Base-by-base conservation (phyloP, 2,329 filamentous ascomycete species). In the Pyrenochaeta sp. region DNA sequence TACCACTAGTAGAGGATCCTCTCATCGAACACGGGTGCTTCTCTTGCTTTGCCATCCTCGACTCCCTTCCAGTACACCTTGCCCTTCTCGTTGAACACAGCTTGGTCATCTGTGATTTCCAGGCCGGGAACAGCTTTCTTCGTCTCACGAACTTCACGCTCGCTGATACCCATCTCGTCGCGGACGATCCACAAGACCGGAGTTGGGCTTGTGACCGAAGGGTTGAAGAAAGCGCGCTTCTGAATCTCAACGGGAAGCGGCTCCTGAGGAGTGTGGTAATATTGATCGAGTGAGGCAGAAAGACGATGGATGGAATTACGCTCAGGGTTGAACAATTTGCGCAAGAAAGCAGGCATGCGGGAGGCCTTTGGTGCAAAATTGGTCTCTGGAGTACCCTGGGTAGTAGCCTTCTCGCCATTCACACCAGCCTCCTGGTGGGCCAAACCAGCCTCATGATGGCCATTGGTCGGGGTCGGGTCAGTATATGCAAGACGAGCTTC, bases 161-260 rank as follows among this genome's bases (percentile, higher is more conserved):
- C 65, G 3, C 65, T 70, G 7, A 77, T 70, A 3, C 75, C 74
- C 60, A 74, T 66, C 10, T 68, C 65, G 45, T 79, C 76, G 10
- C 60, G 60, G 1, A 74, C 72, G 13, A 78, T 73, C 76, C 76
- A 79, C 10, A 78, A 44, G 10, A 71, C 69, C 2, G 75, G 75
- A 1, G 69, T 72, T 35, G 72, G 68, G 11, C 65, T 68, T 1
- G 68, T 76, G 23, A 79, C 66, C 0, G 72, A 72, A 2, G 75
- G 76, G 35, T 75, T 71, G 35, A 73, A 64, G 55, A 70, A 79
- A 4, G 75, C 76, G 28, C 72, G 68, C 41, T 71, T 67, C 26
- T 67, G 65, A 23, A 75, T 48, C 45, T 70, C 58, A 17, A 63
- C 44, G 19, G 62, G 58, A 41, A 71, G 60, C 24, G 65, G 50